Conservation (phyloP, 2,329 filamentous ascomycete species). For the Onygenales sp. region DNA sequence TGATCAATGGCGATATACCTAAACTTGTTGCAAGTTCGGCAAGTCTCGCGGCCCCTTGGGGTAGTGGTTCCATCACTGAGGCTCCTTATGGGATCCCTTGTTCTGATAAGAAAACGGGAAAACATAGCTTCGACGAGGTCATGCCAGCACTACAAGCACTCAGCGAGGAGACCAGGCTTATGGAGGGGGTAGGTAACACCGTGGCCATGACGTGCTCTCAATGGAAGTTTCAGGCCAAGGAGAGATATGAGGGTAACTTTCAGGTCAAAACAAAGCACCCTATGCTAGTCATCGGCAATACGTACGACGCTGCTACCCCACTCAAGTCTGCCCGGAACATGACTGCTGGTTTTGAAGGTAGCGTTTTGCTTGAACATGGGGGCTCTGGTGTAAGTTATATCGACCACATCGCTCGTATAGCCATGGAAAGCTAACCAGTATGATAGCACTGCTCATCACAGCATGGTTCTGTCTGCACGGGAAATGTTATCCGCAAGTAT, state of each 20-base stretch:
- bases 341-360: constrained; percentile 16
- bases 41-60: too few species aligned
- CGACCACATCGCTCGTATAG: too few species aligned
- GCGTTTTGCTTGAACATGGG: constrained; percentile 16
- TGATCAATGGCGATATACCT: not conserved
- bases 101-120: too few species aligned
- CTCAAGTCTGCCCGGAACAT: constrained; percentile 13
- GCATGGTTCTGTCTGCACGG: constrained; percentile 23
- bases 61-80: too few species aligned
- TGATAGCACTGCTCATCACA: constrained; percentile 5
- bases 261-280: constrained; percentile 15
- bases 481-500: constrained; percentile 20
- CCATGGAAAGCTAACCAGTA: not conserved
- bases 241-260: constrained; percentile 16
- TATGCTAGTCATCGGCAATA: constrained; percentile 16
- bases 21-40: not conserved
- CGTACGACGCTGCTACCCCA: constrained; percentile 17
- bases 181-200: too few species aligned
- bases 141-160: too few species aligned
- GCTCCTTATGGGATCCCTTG: too few species aligned
- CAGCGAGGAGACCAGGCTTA: too few species aligned
- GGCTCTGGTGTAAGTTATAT: constrained; percentile 15
- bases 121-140: too few species aligned
- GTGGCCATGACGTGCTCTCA: constrained; percentile 4
- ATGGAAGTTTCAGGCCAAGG: constrained; percentile 14